Conservation (phyloP, 495 filamentous ascomycete species). For the Lichina pygmaea region DNA sequence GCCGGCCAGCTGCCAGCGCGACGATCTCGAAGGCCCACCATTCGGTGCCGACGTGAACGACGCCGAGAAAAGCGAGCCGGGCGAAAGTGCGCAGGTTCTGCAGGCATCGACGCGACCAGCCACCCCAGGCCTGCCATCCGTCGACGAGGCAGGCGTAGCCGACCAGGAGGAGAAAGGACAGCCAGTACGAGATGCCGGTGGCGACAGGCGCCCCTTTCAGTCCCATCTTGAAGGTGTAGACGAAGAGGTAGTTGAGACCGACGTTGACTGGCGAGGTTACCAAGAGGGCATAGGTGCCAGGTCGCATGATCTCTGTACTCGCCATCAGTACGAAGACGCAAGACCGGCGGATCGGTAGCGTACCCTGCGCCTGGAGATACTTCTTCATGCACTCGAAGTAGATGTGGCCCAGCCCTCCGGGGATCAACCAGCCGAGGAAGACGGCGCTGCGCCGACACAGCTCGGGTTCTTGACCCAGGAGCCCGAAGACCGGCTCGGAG, state of each 20-base stretch:
- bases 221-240: conserved; percentile 40
- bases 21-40: conserved; percentile 97
- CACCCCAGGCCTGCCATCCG: conserved; percentile 65
- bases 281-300: conserved; percentile 66
- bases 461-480: conserved; percentile 53
- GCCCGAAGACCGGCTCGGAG: conserved; percentile 48
- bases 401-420: conserved; percentile 70
- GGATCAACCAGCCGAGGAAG: conserved; percentile 55
- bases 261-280: conserved; percentile 64
- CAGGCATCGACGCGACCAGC: conserved; percentile 37
- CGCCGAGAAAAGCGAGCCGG: conserved; percentile 46
- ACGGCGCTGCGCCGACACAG: conserved; percentile 48
- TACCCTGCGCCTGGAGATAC: conserved; percentile 73
- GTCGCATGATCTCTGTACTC: conserved; percentile 49
- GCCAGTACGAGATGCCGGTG: conserved; percentile 69
- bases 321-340: conserved; percentile 1
- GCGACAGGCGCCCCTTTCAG: conserved; percentile 64
- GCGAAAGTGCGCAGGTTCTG: conserved; percentile 46
- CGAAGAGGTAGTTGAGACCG: conserved; percentile 52
- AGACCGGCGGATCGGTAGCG: background rate
- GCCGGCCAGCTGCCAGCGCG: conserved; percentile 58
- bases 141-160: conserved; percentile 45
- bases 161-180: conserved; percentile 51
- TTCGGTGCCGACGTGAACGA: conserved; percentile 79
- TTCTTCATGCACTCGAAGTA: conserved; percentile 88